Conservation (phyloP, 768 basidiomycete genomes). For the Boletus coccyginus region DNA sequence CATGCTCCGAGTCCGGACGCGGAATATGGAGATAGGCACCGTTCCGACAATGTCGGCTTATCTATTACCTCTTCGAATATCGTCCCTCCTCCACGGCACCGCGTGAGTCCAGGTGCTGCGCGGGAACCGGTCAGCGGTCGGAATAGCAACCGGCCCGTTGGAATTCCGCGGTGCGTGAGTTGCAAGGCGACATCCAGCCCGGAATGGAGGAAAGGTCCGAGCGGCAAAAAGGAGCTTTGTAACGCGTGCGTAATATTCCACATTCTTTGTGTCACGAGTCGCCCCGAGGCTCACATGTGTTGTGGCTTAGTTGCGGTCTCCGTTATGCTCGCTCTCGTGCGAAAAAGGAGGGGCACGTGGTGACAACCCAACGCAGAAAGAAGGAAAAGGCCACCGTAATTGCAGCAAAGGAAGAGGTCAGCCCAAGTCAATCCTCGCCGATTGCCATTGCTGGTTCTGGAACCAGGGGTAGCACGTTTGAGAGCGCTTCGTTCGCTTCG, state of each 20-base stretch:
- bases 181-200: conserved; percentile 82
- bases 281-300: conserved; percentile 17
- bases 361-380: conserved; percentile 54
- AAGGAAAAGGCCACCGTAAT: conserved; percentile 46
- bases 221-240: conserved; percentile 87
- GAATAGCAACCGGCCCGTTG: conserved; percentile 62
- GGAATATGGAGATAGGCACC: conserved; percentile 37
- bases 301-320: conserved; percentile 65
- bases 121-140: conserved; percentile 46
- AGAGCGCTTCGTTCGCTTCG: conserved; percentile 46
- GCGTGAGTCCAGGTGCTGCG: conserved; percentile 49
- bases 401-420: conserved; percentile 26
- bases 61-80: conserved; percentile 36
- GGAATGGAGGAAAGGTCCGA: conserved; percentile 91
- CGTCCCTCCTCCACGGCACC: conserved; percentile 57
- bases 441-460: conserved; percentile 46
- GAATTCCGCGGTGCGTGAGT: conserved; percentile 70
- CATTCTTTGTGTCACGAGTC: conserved; percentile 11
- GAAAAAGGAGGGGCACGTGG: conserved; percentile 74
- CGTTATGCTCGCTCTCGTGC: conserved; percentile 85
- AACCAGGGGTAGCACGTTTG: conserved; percentile 45
- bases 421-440: conserved; percentile 27
- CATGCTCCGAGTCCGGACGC: conserved; percentile 37
- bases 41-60: conserved; percentile 30
- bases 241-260: conserved; percentile 69